These are phyloP conservation scores for Xylariaceae sp. DNA, from an alignment of 2,329 filamentous ascomycete genomes.

Conservation along the genomic window DNA sequence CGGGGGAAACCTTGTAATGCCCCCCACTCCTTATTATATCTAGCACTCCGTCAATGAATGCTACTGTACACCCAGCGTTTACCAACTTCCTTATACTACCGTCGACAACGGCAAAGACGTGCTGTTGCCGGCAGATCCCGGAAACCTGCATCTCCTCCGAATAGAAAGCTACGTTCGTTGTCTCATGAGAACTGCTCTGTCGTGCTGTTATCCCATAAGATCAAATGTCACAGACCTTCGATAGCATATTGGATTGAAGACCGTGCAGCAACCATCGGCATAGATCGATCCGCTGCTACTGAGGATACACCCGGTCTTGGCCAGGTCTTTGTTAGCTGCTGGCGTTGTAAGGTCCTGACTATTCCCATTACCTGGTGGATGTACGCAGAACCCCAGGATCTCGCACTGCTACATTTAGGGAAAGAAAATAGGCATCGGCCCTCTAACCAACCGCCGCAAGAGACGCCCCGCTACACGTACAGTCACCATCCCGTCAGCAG, in stretches of 20 bases:
- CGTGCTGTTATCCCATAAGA: slow-evolving; percentile 1
- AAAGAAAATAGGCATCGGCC: slow-evolving; percentile 18
- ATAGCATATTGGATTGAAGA: slow-evolving; percentile 5
- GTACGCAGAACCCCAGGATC: slow-evolving; percentile 2
- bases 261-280: slow-evolving; percentile 4
- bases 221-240: slow-evolving; percentile 12
- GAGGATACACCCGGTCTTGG: not conserved
- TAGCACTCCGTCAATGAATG: slow-evolving; percentile 14
- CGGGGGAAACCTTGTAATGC: slow-evolving; percentile 16
- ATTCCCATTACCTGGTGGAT: not conserved
- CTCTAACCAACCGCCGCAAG: slow-evolving; percentile 34
- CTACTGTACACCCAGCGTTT: slow-evolving; percentile 10
- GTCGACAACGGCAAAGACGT: slow-evolving; percentile 13
- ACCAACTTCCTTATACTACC: slow-evolving; percentile 11
- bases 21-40: slow-evolving; percentile 24
- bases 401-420: not conserved
- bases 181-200: slow-evolving; percentile 8
- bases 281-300: not conserved
- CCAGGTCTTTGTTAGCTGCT: not conserved
- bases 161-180: slow-evolving; percentile 5
- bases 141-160: slow-evolving; percentile 10
- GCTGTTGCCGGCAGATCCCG: slow-evolving; percentile 24
- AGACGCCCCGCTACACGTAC: slow-evolving; percentile 40
- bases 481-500: slow-evolving; percentile 42
- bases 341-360: not conserved